Evolutionary conservation across 306 rosid species (phyloP).

Genomic region (Cajanus cajan): DNA sequence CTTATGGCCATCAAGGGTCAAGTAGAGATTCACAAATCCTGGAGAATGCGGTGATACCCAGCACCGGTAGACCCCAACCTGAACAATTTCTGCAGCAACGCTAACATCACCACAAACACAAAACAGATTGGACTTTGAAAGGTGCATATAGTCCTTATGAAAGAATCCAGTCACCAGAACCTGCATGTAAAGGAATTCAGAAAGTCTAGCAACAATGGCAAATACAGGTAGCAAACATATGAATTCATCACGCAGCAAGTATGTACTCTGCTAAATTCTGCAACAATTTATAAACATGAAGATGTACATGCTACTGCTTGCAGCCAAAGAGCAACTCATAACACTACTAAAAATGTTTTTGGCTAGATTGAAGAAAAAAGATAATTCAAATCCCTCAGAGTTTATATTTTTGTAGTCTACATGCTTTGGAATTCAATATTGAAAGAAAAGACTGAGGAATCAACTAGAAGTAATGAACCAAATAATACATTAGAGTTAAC

Average conservation of each 20-base stretch:
- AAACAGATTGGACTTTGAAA: constrained; percentile 56
- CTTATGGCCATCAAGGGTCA: constrained; percentile 78
- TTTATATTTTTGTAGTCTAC: constrained; percentile 19
- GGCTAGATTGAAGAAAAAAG: neutral
- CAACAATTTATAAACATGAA: constrained; percentile 20
- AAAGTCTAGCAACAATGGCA: constrained; percentile 18
- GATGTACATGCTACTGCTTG: neutral
- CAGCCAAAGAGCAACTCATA: constrained; percentile 7
- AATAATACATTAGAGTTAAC: neutral
- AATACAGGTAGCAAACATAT: constrained; percentile 15
- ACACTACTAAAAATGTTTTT: neutral
- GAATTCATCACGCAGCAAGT: constrained; percentile 6
- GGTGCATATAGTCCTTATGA: constrained; percentile 53
- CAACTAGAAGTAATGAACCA: constrained; percentile 12
- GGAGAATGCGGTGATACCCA: constrained; percentile 64
- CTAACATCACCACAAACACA: constrained; percentile 74
- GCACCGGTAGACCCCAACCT: constrained; percentile 85
- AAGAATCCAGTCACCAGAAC: constrained; percentile 76
- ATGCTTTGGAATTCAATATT: constrained; percentile 30
- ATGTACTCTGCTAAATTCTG: neutral
- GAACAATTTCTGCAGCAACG: constrained; percentile 65
- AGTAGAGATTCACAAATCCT: constrained; percentile 58
- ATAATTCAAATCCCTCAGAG: neutral
- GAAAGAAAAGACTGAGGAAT: constrained; percentile 13
- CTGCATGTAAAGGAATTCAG: constrained; percentile 52